A percentile compares a stretch with the other conserved stretches of the same genome.
Evolutionary conservation across 2,329 filamentous ascomycete species (phyloP).

Genomic region (Fusarium equiseti): DNA sequence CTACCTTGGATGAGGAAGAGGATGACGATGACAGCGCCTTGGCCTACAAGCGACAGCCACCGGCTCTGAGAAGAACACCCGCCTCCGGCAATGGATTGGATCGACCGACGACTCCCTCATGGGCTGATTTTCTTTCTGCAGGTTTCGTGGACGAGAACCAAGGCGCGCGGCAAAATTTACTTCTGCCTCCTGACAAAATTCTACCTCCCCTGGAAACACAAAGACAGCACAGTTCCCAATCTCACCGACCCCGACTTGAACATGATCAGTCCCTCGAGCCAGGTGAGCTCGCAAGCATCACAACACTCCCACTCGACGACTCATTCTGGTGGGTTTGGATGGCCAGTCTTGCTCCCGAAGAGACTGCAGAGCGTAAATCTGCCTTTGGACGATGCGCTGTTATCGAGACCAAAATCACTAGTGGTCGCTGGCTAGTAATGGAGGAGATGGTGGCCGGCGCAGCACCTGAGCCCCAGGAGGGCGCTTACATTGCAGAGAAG

Average conservation of each 20-base stretch:
- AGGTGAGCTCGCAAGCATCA: constrained; percentile 94
- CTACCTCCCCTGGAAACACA: constrained; percentile 84
- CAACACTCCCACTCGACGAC: constrained; percentile 86
- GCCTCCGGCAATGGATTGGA: constrained; percentile 77
- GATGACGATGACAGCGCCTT: constrained; percentile 69
- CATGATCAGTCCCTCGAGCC: constrained; percentile 79
- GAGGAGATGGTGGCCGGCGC: constrained; percentile 97
- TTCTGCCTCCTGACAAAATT: constrained; percentile 92
- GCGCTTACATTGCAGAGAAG: constrained; percentile 94
- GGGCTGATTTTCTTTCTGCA: constrained; percentile 96
- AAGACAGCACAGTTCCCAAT: constrained; percentile 87
- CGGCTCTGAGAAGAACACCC: constrained; percentile 73
- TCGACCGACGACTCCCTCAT: constrained; percentile 93
- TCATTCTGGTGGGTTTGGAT: constrained; percentile 99
- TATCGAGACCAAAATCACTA: constrained; percentile 85
- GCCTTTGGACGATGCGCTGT: constrained; percentile 95
- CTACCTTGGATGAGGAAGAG: constrained; percentile 77
- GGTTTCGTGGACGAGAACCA: constrained; percentile 86
- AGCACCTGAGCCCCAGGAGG: constrained; percentile 83
- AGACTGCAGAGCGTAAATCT: constrained; percentile 85
- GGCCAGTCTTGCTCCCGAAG: constrained; percentile 91
- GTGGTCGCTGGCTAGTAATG: constrained; percentile 91
- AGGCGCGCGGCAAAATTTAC: constrained; percentile 70
- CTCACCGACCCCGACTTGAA: constrained; percentile 79
- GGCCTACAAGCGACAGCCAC: constrained; percentile 53